phyloP scores from a whole-genome alignment of 164 flowering plant species.

The Hamamelis virginiana region DNA sequence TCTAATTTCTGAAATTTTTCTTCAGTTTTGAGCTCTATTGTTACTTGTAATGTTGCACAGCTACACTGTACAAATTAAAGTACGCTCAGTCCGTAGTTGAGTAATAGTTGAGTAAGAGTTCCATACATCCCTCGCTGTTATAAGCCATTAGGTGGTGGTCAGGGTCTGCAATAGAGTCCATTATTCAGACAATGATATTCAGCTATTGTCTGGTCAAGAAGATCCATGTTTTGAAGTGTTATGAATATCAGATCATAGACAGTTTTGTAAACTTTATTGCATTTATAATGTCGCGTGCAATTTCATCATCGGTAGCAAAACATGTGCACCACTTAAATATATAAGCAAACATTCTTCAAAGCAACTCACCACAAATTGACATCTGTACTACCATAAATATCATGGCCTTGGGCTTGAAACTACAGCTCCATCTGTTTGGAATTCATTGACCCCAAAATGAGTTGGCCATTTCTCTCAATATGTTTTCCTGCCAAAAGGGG shows the following conservation, averaged over 20 bases:
- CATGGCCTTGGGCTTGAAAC: neutral
- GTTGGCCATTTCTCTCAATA: neutral
- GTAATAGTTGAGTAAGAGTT: no score
- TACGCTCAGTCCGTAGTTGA: neutral
- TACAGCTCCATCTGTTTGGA: neutral
- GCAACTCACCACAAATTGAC: neutral
- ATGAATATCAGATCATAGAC: neutral
- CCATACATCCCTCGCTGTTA: neutral
- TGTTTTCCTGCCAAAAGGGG: neutral
- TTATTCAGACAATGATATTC: neutral
- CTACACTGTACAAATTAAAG: neutral
- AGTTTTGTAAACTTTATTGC: neutral
- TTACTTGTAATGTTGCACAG: neutral
- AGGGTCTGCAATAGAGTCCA: neutral
- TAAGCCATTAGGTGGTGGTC: neutral
- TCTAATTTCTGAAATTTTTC: conserved; percentile 10
- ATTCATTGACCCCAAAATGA: neutral
- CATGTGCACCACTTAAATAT: neutral
- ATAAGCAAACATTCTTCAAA: neutral
- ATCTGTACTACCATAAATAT: neutral
- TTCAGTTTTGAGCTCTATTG: neutral
- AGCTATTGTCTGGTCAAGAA: neutral
- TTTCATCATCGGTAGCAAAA: neutral
- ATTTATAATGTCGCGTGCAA: neutral
- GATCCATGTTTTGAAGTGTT: neutral